These are phyloP conservation scores for Saprolegnia diclina DNA, from an alignment of 352 stramenopile genomes.

Conservation along the genomic window DNA sequence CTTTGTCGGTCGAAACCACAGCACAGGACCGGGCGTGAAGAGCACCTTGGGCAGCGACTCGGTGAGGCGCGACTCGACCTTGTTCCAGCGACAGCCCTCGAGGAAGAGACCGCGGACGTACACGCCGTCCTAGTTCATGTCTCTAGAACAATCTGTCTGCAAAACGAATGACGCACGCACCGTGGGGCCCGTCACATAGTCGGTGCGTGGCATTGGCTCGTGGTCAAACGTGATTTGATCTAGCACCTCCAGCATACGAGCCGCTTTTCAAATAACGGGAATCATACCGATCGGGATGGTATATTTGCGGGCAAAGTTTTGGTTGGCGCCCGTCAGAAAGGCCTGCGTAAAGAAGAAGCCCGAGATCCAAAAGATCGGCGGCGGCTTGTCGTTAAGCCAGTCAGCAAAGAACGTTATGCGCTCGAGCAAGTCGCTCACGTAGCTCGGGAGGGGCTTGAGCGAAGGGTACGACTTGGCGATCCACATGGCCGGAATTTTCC, in stretches of 20 bases:
- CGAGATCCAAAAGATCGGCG: constrained; percentile 90
- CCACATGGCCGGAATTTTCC: constrained; percentile 89
- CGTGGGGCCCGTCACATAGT: constrained; percentile 67
- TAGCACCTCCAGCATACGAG: not conserved
- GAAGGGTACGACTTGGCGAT: constrained; percentile 88
- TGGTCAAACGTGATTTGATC: constrained; percentile 74
- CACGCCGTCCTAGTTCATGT: constrained; percentile 61
- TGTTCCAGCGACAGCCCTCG: constrained; percentile 86
- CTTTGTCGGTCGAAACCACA: constrained; percentile 78
- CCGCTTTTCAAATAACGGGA: too few relatives aligned
- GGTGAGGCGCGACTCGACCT: constrained; percentile 48
- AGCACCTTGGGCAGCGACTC: constrained; percentile 87
- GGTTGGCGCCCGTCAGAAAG: constrained; percentile 91
- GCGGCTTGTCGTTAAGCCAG: constrained; percentile 86
- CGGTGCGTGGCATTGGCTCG: constrained; percentile 67
- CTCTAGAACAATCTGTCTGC: too few relatives aligned
- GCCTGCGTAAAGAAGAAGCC: constrained; percentile 96
- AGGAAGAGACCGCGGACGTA: constrained; percentile 86
- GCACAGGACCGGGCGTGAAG: constrained; percentile 75
- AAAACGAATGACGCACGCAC: too few relatives aligned
- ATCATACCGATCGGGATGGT: constrained; percentile 87
- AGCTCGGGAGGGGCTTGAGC: constrained; percentile 87
- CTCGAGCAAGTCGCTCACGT: constrained; percentile 88
- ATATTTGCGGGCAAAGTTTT: constrained; percentile 92
- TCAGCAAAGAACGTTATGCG: constrained; percentile 86